Percentiles rank a stretch among this genome's conserved stretches.
These are phyloP conservation scores for Sophora flavescens DNA, from an alignment of 306 rosid species.

Conservation along the genomic window DNA sequence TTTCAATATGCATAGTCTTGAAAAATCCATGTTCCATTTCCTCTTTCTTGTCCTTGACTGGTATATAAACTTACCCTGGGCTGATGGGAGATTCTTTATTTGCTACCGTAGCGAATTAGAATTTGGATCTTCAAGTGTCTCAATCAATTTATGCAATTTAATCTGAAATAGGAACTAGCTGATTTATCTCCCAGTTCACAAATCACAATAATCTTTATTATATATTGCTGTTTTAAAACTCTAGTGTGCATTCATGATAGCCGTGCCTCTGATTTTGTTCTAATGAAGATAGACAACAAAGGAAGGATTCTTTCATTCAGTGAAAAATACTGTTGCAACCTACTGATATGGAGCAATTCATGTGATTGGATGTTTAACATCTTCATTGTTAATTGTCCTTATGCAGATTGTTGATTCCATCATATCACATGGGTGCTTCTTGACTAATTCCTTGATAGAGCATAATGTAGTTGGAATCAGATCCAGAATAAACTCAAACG, in stretches of 20 bases:
- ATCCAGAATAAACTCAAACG: conserved; percentile 69
- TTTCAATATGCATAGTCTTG: conserved; percentile 1
- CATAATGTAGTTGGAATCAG: conserved; percentile 79
- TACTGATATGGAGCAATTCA: no score
- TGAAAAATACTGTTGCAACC: conserved; percentile 49
- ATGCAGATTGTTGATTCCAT: conserved; percentile 81
- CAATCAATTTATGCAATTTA: conserved; percentile 8
- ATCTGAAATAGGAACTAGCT: neutral
- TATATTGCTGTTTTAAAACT: conserved; percentile 45
- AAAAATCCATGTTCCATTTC: neutral
- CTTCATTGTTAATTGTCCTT: conserved; percentile 31
- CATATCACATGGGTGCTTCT: conserved; percentile 83
- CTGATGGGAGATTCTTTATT: conserved; percentile 1
- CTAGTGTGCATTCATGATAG: conserved; percentile 54
- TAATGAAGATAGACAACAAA: conserved; percentile 93
- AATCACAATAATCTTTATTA: neutral
- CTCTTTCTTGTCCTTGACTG: neutral
- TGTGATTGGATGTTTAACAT: neutral
- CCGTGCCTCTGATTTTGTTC: conserved; percentile 98
- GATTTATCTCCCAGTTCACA: conserved; percentile 4
- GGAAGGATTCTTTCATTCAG: conserved; percentile 73
- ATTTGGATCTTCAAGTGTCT: neutral
- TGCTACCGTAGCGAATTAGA: neutral
- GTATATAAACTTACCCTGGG: neutral
- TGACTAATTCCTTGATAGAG: conserved; percentile 68